A percentile compares a stretch with the other conserved stretches of the same genome.
Evolutionary conservation across 2,329 filamentous ascomycete genomes (phyloP).

Genomic region (Colletotrichum nymphaeae): DNA sequence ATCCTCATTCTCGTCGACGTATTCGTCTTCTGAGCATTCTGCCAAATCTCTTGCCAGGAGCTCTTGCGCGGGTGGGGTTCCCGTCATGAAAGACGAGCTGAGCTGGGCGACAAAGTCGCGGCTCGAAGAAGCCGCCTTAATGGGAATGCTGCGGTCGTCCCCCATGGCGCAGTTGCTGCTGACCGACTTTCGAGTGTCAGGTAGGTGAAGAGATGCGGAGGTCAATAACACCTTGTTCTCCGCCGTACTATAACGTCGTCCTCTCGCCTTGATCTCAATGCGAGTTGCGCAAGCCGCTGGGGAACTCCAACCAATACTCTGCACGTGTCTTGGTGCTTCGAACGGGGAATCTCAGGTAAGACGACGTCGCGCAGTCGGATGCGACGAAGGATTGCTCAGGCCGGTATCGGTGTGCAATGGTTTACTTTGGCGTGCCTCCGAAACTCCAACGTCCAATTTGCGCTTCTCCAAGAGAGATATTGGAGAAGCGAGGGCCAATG

Average conservation of each 20-base stretch:
- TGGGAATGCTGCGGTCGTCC: slow-evolving; percentile 30
- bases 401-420: slow-evolving; percentile 27
- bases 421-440: background rate
- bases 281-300: background rate
- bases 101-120: slow-evolving; percentile 45
- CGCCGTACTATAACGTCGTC: background rate
- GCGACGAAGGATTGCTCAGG: background rate
- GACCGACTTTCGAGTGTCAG: background rate
- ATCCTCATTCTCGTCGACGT: slow-evolving; percentile 45
- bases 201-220: background rate
- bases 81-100: slow-evolving; percentile 64
- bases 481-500: background rate
- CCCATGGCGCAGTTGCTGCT: slow-evolving; percentile 20
- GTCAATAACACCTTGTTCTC: background rate
- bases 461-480: background rate
- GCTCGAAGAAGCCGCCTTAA: slow-evolving; percentile 35
- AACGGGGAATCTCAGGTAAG: slow-evolving; percentile 7
- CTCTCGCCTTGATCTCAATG: background rate
- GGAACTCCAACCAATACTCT: background rate
- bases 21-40: slow-evolving; percentile 65
- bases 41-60: slow-evolving; percentile 75
- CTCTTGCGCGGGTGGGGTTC: slow-evolving; percentile 75
- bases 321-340: background rate
- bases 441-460: background rate
- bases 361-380: background rate